Percentiles rank a stretch among this genome's conserved stretches.
phyloP scores from a whole-genome alignment of 371 early-diverging fungal genomes.

The Umbelopsis sp. region DNA sequence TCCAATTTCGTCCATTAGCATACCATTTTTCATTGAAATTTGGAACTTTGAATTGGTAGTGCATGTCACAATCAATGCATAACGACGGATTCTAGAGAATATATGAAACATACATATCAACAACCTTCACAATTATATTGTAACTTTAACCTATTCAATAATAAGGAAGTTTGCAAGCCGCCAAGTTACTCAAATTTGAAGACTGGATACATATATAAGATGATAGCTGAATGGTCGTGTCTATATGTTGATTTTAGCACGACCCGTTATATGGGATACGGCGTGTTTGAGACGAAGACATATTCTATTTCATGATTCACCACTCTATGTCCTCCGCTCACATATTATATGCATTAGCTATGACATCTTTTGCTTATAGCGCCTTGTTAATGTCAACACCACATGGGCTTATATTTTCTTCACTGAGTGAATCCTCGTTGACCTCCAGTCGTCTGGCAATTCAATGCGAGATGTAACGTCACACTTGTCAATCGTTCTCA shows the following conservation, averaged over 20 bases:
- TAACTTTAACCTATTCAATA: too few species aligned
- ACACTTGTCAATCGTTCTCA: too few species aligned
- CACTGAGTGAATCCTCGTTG: neutral
- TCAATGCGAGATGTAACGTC: too few species aligned
- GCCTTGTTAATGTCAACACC: neutral
- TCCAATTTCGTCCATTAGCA: too few species aligned
- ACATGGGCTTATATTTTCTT: neutral
- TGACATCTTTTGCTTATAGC: slow-evolving; percentile 7
- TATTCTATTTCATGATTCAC: neutral
- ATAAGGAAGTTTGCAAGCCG: too few species aligned
- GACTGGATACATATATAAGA: neutral
- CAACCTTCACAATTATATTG: too few species aligned
- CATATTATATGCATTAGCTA: neutral
- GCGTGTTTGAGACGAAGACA: neutral
- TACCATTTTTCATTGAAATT: too few species aligned
- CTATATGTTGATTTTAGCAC: neutral
- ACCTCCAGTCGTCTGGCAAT: neutral
- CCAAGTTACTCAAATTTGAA: neutral
- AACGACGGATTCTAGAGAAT: too few species aligned
- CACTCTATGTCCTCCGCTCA: too few species aligned
- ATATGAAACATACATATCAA: too few species aligned
- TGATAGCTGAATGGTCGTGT: neutral
- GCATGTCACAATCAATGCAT: too few species aligned
- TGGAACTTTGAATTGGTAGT: too few species aligned
- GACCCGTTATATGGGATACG: neutral